phyloP scores from a whole-genome alignment of 805 yeast genomes.

The Pichia manshurica region DNA sequence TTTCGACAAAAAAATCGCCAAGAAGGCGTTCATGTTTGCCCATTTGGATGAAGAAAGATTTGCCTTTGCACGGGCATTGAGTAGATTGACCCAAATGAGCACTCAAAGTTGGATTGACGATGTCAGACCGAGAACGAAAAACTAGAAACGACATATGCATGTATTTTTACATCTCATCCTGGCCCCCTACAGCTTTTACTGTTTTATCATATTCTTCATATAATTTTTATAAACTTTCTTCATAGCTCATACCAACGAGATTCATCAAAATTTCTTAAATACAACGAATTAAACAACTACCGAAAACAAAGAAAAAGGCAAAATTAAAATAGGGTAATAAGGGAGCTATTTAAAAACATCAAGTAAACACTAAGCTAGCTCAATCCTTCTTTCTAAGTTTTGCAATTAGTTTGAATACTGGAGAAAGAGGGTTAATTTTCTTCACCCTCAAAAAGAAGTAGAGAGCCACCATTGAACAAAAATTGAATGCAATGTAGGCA shows the following conservation, averaged over 20 bases:
- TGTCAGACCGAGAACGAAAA: constrained; percentile 12
- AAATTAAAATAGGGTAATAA: no score
- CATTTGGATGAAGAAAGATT: constrained; percentile 86
- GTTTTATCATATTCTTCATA: no score
- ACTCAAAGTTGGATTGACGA: constrained; percentile 83
- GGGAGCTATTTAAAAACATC: no score
- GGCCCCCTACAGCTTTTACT: no score
- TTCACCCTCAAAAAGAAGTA: constrained; percentile 33
- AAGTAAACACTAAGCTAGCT: no score
- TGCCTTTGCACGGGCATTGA: constrained; percentile 93
- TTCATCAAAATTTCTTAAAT: no score
- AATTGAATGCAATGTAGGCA: constrained; percentile 51
- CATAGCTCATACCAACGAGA: no score
- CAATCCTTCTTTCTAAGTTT: not conserved
- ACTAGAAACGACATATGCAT: no score
- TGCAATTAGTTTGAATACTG: not conserved
- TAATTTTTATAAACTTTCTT: no score
- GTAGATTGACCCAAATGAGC: constrained; percentile 90
- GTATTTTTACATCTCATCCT: no score
- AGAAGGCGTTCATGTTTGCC: constrained; percentile 71
- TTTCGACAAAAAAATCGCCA: constrained; percentile 64
- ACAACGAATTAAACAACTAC: no score
- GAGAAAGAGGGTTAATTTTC: constrained; percentile 5
- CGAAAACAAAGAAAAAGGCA: no score
- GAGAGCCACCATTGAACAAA: constrained; percentile 32